A percentile compares a stretch with the other conserved stretches of the same genome.
Conservation (phyloP, 1,284 basidiomycete genomes). For the Lentinus polychrous region DNA sequence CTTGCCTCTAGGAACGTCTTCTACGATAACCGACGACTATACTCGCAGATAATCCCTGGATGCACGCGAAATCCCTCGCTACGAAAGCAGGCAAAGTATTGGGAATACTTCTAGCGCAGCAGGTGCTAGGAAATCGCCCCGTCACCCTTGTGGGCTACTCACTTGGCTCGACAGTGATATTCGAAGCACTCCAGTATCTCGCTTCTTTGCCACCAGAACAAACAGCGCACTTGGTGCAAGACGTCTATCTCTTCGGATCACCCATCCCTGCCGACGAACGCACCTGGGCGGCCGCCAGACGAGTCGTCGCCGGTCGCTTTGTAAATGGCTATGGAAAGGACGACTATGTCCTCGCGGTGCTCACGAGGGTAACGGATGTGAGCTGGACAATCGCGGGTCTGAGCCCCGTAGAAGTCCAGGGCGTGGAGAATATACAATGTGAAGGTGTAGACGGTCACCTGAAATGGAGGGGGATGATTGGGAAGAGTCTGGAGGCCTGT, state of each 20-base stretch:
- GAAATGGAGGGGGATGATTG: constrained; percentile 47
- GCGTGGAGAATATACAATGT: constrained; percentile 65
- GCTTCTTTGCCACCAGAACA: constrained; percentile 33
- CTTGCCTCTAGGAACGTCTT: background rate
- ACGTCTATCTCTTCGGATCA: constrained; percentile 70
- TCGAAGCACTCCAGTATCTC: constrained; percentile 38
- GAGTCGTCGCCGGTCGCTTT: constrained; percentile 60
- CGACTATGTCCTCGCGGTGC: constrained; percentile 72
- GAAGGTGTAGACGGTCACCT: constrained; percentile 47
- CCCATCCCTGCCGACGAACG: constrained; percentile 51
- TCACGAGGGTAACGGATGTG: constrained; percentile 58
- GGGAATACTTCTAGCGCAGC: constrained; percentile 42
- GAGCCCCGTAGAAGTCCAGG: constrained; percentile 53
- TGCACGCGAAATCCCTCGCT: constrained; percentile 45
- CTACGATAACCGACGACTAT: background rate
- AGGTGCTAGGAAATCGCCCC: constrained; percentile 50
- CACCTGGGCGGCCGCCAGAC: constrained; percentile 58
- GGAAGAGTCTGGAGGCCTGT: constrained; percentile 34
- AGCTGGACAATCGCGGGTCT: constrained; percentile 69
- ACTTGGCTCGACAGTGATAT: constrained; percentile 47
- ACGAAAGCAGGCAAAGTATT: constrained; percentile 51
- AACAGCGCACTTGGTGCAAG: constrained; percentile 54
- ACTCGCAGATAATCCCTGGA: constrained; percentile 61
- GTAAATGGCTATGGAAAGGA: constrained; percentile 68
- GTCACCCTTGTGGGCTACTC: constrained; percentile 52